Evolutionary conservation across 2,329 filamentous ascomycete genomes (phyloP), one percentile per base, ranked within the genome.

Genomic region (Penicillium italicum): DNA sequence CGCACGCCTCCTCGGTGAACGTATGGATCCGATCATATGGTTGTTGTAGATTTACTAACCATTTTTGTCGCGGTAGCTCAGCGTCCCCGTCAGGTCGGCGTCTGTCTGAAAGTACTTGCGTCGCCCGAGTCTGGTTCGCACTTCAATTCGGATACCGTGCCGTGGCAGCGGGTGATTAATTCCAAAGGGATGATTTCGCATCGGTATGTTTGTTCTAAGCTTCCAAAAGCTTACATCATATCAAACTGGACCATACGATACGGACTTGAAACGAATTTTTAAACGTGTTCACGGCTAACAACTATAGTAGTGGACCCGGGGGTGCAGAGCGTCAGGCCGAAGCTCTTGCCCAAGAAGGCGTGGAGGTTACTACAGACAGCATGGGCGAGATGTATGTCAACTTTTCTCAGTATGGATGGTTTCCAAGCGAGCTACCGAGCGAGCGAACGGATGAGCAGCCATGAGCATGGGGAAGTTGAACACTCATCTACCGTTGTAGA

Each of bases 161-260:
- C 93, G 0, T 97, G 93, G 93, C 93, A 97, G 77, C 81, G 94
- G 55, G 90, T 97, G 57, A 88, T 97, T 70, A 96, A 93, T 72
- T 78, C 90, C 14, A 93, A 89, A 74, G 92, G 93, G 22, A 79
- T 85, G 56, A 95, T 97, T 63, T 96, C 91, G 42, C 89, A 89
- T 8, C 84, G 92, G 90, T 93, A 68, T 63, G 77, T 55, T 14
- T 16, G 4, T 18, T 43, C 20, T 37, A 18, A 11, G 24, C 9
- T 44, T 26, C 26, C 18, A 24, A 16, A 11, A 5, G 20, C 24
- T 31, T 18, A 12, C 5, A 12, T 20, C 12, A 14, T 28, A 1
- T 14, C 40, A 30, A 31, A 24, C 12, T 11, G 10, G 31, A 38
- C 12, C 10, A 44, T 34, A 8, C 30, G 26, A n/a, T 26, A 7